phyloP scores from a whole-genome alignment of 306 rosid genomes.

The Comarum palustre region DNA sequence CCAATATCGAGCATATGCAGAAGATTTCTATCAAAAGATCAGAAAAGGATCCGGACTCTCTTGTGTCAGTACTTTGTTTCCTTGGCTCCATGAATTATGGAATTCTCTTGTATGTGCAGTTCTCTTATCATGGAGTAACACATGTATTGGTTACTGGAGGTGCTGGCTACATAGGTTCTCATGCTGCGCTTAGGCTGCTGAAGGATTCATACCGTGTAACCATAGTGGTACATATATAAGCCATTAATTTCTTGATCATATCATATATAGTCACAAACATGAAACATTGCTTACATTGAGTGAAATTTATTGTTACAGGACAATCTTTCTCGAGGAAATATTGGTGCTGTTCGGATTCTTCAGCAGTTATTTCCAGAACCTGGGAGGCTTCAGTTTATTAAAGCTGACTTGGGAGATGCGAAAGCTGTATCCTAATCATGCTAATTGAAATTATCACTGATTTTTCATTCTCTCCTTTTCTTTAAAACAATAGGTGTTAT shows the following conservation, averaged over 20 bases:
- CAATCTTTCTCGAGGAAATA: slow-evolving; percentile 84
- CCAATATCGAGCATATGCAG: neutral
- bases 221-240: slow-evolving; percentile 65
- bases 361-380: slow-evolving; percentile 67
- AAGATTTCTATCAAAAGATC: neutral
- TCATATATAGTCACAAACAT: neutral
- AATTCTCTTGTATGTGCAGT: slow-evolving; percentile 38
- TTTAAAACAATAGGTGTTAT: neutral
- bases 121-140: slow-evolving; percentile 53
- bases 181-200: slow-evolving; percentile 76
- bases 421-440: slow-evolving; percentile 60
- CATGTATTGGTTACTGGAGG: slow-evolving; percentile 95
- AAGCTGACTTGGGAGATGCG: slow-evolving; percentile 85
- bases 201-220: slow-evolving; percentile 80
- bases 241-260: neutral
- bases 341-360: slow-evolving; percentile 79
- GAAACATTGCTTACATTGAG: neutral
- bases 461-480: slow-evolving; percentile 21
- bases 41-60: neutral
- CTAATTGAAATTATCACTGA: neutral
- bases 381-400: slow-evolving; percentile 87
- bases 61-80: neutral
- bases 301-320: slow-evolving; percentile 36
- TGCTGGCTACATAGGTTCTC: slow-evolving; percentile 96
- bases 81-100: neutral